Evolutionary conservation across 768 basidiomycete species (phyloP).

Genomic region (Naganishia randhawae): DNA sequence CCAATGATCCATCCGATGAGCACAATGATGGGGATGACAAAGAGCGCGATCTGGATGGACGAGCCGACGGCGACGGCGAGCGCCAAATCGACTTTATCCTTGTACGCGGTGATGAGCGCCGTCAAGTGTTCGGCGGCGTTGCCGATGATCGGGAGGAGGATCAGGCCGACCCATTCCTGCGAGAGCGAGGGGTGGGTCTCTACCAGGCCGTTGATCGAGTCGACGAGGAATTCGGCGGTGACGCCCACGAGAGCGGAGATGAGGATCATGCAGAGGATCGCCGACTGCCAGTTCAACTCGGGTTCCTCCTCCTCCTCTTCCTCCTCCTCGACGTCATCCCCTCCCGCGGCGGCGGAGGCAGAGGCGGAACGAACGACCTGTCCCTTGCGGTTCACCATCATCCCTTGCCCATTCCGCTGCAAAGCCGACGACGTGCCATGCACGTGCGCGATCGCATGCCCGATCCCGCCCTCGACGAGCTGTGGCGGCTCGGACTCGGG

Average conservation of each 20-base stretch:
- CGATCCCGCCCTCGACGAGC: slow-evolving; percentile 23
- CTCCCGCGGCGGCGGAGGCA: neutral
- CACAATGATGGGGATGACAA: slow-evolving; percentile 59
- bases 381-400: slow-evolving; percentile 19
- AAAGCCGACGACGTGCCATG: slow-evolving; percentile 25
- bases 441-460: slow-evolving; percentile 26
- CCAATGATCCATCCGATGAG: slow-evolving; percentile 74
- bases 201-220: slow-evolving; percentile 74
- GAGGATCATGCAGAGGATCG: slow-evolving; percentile 39
- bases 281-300: slow-evolving; percentile 44
- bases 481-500: neutral
- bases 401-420: slow-evolving; percentile 4
- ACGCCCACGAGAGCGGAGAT: slow-evolving; percentile 56
- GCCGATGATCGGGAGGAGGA: slow-evolving; percentile 86
- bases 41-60: slow-evolving; percentile 62
- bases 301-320: slow-evolving; percentile 48
- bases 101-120: slow-evolving; percentile 84
- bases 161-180: slow-evolving; percentile 80
- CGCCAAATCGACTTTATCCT: slow-evolving; percentile 77
- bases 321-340: slow-evolving; percentile 24
- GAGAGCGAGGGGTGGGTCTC: slow-evolving; percentile 57
- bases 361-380: slow-evolving; percentile 1
- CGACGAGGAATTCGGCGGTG: slow-evolving; percentile 63
- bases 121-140: slow-evolving; percentile 90
- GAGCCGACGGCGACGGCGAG: slow-evolving; percentile 85